Percentiles rank a stretch among this genome's conserved stretches.
phyloP scores from a whole-genome alignment of 371 early-diverging fungal species.

The Dichotomocladium elegans region DNA sequence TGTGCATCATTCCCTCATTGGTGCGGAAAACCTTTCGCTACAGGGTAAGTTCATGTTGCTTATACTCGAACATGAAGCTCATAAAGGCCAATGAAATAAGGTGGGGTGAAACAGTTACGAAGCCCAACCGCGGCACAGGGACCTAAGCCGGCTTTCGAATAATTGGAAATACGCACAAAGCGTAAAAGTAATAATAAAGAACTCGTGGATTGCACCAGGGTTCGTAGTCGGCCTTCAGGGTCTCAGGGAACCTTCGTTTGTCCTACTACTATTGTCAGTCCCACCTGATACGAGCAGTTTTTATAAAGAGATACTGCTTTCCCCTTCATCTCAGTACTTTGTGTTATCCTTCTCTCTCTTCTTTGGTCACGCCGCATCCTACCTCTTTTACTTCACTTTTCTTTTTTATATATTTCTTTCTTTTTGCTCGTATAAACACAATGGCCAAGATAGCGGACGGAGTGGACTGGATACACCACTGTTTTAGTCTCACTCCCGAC shows the following conservation, averaged over 20 bases:
- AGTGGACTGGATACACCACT: slow-evolving; percentile 8
- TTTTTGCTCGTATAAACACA: background rate
- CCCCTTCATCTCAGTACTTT: background rate
- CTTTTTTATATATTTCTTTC: background rate
- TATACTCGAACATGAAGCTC: background rate
- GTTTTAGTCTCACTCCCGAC: slow-evolving; percentile 24
- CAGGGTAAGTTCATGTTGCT: slow-evolving; percentile 23
- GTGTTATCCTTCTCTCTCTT: background rate
- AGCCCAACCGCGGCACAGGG: slow-evolving; percentile 1
- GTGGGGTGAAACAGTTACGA: slow-evolving; percentile 26
- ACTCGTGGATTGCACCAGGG: slow-evolving; percentile 1
- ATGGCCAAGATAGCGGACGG: background rate
- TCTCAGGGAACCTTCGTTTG: slow-evolving; percentile 5
- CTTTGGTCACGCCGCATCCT: background rate
- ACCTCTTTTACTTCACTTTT: background rate
- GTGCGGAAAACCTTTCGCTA: slow-evolving; percentile 74
- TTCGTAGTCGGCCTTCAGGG: slow-evolving; percentile 9
- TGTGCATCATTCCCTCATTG: slow-evolving; percentile 79
- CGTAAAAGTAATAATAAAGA: background rate
- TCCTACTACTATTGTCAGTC: background rate
- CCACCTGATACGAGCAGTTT: slow-evolving; percentile 6
- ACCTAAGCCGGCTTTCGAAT: slow-evolving; percentile 3
- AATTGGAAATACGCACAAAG: too few relatives aligned
- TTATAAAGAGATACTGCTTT: background rate
- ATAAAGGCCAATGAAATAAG: slow-evolving; percentile 12